Base-by-base conservation (phyloP, 306 rosid genomes). In the Trichosanthes cucumerina region DNA sequence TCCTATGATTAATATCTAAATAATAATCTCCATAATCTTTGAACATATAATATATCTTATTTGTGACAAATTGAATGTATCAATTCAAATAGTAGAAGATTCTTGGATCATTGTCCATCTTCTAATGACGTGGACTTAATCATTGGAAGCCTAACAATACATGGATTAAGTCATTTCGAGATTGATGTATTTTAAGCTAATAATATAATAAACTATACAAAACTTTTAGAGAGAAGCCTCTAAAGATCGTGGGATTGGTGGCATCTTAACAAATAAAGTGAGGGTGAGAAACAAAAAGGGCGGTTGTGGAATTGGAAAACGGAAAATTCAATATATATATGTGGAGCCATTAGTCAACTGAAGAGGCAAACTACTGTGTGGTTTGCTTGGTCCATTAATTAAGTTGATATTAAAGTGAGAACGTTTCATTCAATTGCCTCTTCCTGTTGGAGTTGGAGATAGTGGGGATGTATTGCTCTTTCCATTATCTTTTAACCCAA, bases 381-480 rank as follows among this genome's bases (percentile, higher is more conserved):
- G 34, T 43, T 69, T 69, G 54, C 54, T 69, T 39, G 75, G 54
- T 43, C 75, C 75, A 28, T 60, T 9, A 21, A 66, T 69, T 66
- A 41, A 66, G 73, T 38, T 38, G 26, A 69, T 41, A 21, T 69
- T 69, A 66, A 66, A 66, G 47, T 1, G 28, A 66, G 49, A 66
- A 66, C 49, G 38, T 66, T 66, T 39, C 9, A 14, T 69, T 21
- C 34, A 69, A 69, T 69, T 69, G 75, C 75, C 54, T 21, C 36
- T 69, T 43, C 75, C 75, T 69, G 75, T 69, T 69, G 54, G 75
- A 69, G 54, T 69, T 69, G 75, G 54, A 69, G 36, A 43, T 69
- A 41, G 31, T 43, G 75, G 54, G 75, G 11, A 69, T 69, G 53
- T 69, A 69, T 43, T 69, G 75, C 75, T 69, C 36, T 43, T 41